Percentiles rank a stretch among this genome's conserved stretches.
phyloP scores from a whole-genome alignment of 2,329 filamentous ascomycete genomes.

The Dactylellina parvicollis region DNA sequence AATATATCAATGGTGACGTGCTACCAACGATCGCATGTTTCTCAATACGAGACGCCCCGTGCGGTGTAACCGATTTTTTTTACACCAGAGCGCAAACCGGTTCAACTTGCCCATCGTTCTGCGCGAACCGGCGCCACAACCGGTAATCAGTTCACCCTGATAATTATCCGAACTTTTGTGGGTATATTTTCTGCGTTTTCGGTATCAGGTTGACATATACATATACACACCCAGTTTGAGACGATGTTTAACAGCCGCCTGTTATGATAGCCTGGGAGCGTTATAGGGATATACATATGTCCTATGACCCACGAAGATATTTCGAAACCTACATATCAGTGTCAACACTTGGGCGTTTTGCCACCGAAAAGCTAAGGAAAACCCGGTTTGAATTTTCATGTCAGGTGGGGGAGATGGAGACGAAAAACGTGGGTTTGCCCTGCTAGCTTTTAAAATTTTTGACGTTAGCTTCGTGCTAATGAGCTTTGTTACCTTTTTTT shows the following conservation, averaged over 20 bases:
- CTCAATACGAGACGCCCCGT: no score
- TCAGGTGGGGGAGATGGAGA: conserved; percentile 37
- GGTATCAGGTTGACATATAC: neutral
- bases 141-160: conserved; percentile 10
- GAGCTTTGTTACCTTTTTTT: neutral
- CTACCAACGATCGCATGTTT: no score
- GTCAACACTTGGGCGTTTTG: conserved; percentile 4
- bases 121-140: conserved; percentile 43
- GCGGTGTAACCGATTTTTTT: no score
- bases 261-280: no score
- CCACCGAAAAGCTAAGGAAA: conserved; percentile 12
- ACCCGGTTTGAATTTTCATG: conserved; percentile 17
- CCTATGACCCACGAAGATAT: conserved; percentile 21
- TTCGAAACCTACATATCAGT: neutral
- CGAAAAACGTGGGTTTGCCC: conserved; percentile 29
- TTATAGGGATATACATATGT: conserved; percentile 15
- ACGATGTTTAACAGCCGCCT: neutral
- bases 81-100: no score
- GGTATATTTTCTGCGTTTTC: conserved; percentile 12
- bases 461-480: neutral
- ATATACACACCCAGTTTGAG: neutral
- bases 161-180: conserved; percentile 23
- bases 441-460: conserved; percentile 9
- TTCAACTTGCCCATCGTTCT: no score
- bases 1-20: no score